Base-by-base conservation (phyloP, 176 grass and related monocot genomes). In the Typha latifolia region DNA sequence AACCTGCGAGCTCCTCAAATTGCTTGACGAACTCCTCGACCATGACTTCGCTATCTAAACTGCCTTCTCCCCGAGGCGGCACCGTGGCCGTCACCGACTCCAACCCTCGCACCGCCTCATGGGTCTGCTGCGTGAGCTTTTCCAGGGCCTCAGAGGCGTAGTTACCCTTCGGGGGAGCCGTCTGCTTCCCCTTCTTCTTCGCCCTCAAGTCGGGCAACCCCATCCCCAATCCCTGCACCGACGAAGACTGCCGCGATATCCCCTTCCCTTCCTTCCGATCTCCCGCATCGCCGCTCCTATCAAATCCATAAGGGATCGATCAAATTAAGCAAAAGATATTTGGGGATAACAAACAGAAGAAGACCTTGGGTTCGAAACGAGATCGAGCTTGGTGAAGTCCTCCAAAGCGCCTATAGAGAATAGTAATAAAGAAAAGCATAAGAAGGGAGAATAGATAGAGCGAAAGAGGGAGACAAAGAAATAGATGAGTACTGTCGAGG, bases 21-120 rank as follows among this genome's bases (percentile, higher is more conserved):
- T 99, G 94, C 89, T 99, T 99, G 63, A 93, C 86, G 16, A 99
- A 99, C 73, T 99, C 94, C 65, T 99, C 86, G 51, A 93, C 90
- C 89, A 99, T 99, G n/a, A 80, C 69, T 11, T 91, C 92, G 34
- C 87, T 74, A 19, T 96, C 84, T 16, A 82, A 73, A 1, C 64
- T 79, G 26, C 49, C 78, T 57, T 80, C 63, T 9, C 77, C 82
- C 16, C 23, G 21, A 22, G 24, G 49, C 6, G 48, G 15, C 11
- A 34, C 69, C 32, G 50, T 20, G 8, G 62, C 69, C 10, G 94
- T 87, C 52, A 84, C 89, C n/a, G 89, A 86, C 76, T 99, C 94
- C 53, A 99, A 73, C 7, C 89, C 89, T 26, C 89, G 74, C 61
- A 99, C 89, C 0, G 94, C 88, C 73, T 99, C 83, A 16, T 89